A percentile compares a stretch with the other conserved stretches of the same genome.
These are phyloP conservation scores for Tetrapyrgos nigripes DNA, from an alignment of 1,284 basidiomycete genomes.

Conservation along the genomic window DNA sequence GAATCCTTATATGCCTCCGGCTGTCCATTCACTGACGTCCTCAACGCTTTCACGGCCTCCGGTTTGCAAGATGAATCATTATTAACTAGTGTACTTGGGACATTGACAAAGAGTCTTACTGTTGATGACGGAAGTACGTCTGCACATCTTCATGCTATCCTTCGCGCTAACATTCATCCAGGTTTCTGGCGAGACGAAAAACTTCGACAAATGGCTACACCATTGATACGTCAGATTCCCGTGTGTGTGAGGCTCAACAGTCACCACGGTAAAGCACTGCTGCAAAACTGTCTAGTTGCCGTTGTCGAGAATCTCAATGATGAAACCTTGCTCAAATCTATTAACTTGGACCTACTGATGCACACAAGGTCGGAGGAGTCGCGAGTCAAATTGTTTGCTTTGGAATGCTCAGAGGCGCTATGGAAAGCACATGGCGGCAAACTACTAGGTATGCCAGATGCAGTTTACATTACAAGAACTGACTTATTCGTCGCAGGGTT, in stretches of 20 bases:
- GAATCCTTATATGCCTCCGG: slow-evolving; percentile 87
- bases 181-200: slow-evolving; percentile 91
- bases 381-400: slow-evolving; percentile 69
- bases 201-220: slow-evolving; percentile 63
- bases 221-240: slow-evolving; percentile 71
- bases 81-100: slow-evolving; percentile 73
- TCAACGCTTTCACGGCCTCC: slow-evolving; percentile 55
- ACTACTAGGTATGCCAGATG: slow-evolving; percentile 60
- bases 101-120: slow-evolving; percentile 74
- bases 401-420: slow-evolving; percentile 72
- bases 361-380: slow-evolving; percentile 84
- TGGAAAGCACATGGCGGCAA: slow-evolving; percentile 84
- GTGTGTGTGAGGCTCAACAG: slow-evolving; percentile 48
- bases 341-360: slow-evolving; percentile 89
- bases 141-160: not conserved
- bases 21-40: slow-evolving; percentile 73
- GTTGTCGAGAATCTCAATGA: slow-evolving; percentile 64
- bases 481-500: slow-evolving; percentile 53
- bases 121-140: slow-evolving; percentile 83
- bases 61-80: slow-evolving; percentile 45
- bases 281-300: slow-evolving; percentile 57
- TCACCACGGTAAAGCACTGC: slow-evolving; percentile 44
- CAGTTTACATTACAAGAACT: slow-evolving; percentile 10
- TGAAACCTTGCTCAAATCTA: slow-evolving; percentile 73
- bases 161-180: slow-evolving; percentile 31